Evolutionary conservation across 208 protist genomes (phyloP), one percentile per base, ranked within the genome.

Genomic region (Vickermania ingenoplastis): DNA sequence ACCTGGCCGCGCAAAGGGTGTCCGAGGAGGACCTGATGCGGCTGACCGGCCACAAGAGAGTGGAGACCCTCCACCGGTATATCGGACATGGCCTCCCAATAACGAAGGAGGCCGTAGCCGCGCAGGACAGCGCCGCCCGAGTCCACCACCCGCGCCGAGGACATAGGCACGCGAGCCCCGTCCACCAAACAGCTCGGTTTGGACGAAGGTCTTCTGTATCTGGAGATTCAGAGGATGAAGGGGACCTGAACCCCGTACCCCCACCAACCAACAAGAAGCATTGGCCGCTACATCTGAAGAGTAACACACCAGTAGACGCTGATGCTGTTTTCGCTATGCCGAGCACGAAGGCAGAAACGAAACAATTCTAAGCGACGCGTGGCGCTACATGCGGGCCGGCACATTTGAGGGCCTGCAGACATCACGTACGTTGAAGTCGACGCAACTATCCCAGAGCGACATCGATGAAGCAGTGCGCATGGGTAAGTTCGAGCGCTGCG

Each of bases 91-190:
- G 50, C 50, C 50, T 25, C 50, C 50, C 50, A 26, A 17, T 28
- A 28, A 54, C 50, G 21, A 28, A 28, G 50, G 50, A 26, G 50
- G 50, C 13, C 50, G 50, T 28, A 54, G 24, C 21, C 7, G 50
- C 50, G 24, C 13, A 28, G 23, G 50, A 26, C 50, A 54, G 50
- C 50, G 50, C 50, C 22, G 11, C 50, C 21, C 11, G 11, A 26
- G 50, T 54, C 50, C 50, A 54, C 50, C 36, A 45, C 36, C 36
- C 17, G 36, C 17, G 36, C 50, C 50, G 50, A 54, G 50, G 50
- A 54, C 21, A 17, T 54, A 54, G 50, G 50, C 50, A 26, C 50
- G 50, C 13, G 50, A 17, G 50, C 50, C 11, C 50, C 50, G 24
- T 28, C 13, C 13, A 54, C 50, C 13, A 54, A 54, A 21, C 21